Percentiles rank a stretch among this genome's conserved stretches.
Conservation (phyloP, 441 rosid genomes). For the Aleurites moluccanus region DNA sequence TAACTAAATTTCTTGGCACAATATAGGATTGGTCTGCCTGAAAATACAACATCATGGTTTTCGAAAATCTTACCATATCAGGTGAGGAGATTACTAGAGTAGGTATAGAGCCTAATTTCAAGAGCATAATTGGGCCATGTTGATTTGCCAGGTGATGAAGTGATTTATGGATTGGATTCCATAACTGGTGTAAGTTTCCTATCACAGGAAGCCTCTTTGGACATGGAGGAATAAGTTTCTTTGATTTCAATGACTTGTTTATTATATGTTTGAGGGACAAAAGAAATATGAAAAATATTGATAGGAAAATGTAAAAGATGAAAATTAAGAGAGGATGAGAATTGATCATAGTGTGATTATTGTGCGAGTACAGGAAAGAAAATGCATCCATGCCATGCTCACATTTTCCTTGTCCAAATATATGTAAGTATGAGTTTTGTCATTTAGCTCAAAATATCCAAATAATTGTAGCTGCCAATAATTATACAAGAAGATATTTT, state of each 20-base stretch:
- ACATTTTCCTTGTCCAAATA: no score
- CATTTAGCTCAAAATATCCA: no score
- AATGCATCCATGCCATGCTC: no score
- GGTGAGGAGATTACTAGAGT: conserved; percentile 35
- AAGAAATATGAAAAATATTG: neutral
- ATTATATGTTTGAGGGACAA: neutral
- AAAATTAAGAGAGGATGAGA: neutral
- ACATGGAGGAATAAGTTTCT: conserved; percentile 27
- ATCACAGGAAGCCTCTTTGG: conserved; percentile 38
- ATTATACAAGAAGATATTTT: no score
- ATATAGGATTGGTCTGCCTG: conserved; percentile 19
- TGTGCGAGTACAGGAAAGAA: neutral
- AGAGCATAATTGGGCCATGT: conserved; percentile 41
- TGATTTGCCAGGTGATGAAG: conserved; percentile 30
- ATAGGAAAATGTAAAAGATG: neutral
- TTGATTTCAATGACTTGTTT: neutral
- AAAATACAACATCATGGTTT: conserved; percentile 35
- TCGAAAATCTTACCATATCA: conserved; percentile 26
- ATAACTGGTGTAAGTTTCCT: conserved; percentile 37
- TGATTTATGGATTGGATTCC: conserved; percentile 27
- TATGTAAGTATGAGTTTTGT: no score
- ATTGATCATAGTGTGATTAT: neutral
- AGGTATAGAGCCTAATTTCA: conserved; percentile 32
- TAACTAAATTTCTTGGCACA: conserved; percentile 23
- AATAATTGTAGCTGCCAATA: no score